These are phyloP conservation scores for Penicillium sp. DNA, from an alignment of 2,329 filamentous ascomycete species.

Conservation along the genomic window DNA sequence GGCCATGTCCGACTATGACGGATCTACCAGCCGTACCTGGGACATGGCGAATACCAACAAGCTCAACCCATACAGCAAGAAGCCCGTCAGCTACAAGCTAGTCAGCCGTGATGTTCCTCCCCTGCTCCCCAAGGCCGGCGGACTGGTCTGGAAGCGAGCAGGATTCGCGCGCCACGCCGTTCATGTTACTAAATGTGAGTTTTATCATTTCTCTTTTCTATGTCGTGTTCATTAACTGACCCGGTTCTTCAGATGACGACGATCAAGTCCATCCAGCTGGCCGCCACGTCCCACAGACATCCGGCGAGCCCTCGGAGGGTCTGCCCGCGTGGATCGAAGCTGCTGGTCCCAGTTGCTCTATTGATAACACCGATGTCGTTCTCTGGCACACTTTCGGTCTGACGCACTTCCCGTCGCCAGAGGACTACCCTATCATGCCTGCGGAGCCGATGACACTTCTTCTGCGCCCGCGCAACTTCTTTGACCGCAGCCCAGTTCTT, in stretches of 20 bases:
- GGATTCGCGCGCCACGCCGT: constrained; percentile 84
- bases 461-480: constrained; percentile 78
- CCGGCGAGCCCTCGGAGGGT: constrained; percentile 70
- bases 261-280: constrained; percentile 81
- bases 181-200: constrained; percentile 83
- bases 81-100: constrained; percentile 83
- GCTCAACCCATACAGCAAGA: constrained; percentile 80
- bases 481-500: constrained; percentile 71
- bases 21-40: constrained; percentile 76
- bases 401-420: constrained; percentile 82
- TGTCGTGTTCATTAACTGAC: neutral
- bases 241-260: constrained; percentile 61
- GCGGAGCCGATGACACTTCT: constrained; percentile 80
- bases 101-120: constrained; percentile 79
- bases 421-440: constrained; percentile 92
- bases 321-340: constrained; percentile 69
- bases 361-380: constrained; percentile 82
- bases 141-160: constrained; percentile 84
- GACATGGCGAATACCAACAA: constrained; percentile 83
- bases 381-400: constrained; percentile 94
- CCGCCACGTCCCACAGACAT: constrained; percentile 83
- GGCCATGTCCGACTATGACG: constrained; percentile 76
- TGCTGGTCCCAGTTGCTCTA: constrained; percentile 62
- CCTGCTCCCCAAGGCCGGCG: constrained; percentile 74
- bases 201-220: neutral